A percentile compares a stretch with the other conserved stretches of the same genome.
phyloP scores from a whole-genome alignment of 441 rosid species.

The Erodium chrysanthum region DNA sequence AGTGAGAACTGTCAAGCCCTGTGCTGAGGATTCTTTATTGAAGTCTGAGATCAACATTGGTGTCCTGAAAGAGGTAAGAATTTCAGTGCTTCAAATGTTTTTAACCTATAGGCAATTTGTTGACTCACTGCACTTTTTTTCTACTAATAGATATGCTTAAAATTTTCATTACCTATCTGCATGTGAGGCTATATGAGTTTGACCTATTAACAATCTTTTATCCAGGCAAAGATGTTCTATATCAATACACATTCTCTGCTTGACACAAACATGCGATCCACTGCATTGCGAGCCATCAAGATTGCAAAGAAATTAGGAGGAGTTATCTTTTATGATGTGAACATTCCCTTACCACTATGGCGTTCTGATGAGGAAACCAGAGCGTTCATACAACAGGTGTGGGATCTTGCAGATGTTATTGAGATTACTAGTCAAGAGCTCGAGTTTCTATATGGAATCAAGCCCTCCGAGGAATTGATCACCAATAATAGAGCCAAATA shows the following conservation, averaged over 20 bases:
- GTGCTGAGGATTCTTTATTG: constrained; percentile 74
- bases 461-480: constrained; percentile 59
- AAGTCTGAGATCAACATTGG: constrained; percentile 75
- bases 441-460: constrained; percentile 70
- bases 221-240: constrained; percentile 83
- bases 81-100: constrained; percentile 10
- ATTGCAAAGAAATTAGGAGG: constrained; percentile 61
- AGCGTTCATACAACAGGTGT: constrained; percentile 50
- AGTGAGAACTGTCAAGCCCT: constrained; percentile 53
- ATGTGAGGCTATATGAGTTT: constrained; percentile 9
- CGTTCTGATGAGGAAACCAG: constrained; percentile 65
- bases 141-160: background rate
- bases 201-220: constrained; percentile 23
- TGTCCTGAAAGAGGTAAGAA: constrained; percentile 77
- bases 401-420: constrained; percentile 61
- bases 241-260: constrained; percentile 71
- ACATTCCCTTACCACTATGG: constrained; percentile 79
- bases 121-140: background rate
- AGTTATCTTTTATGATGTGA: constrained; percentile 63
- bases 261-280: constrained; percentile 57
- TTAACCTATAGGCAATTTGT: constrained; percentile 8
- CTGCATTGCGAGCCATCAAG: constrained; percentile 59
- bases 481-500: constrained; percentile 43
- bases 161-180: background rate
- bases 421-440: constrained; percentile 90